Base-by-base conservation (phyloP, 2,329 filamentous ascomycete genomes). In the Pseudocercospora eumusae region DNA sequence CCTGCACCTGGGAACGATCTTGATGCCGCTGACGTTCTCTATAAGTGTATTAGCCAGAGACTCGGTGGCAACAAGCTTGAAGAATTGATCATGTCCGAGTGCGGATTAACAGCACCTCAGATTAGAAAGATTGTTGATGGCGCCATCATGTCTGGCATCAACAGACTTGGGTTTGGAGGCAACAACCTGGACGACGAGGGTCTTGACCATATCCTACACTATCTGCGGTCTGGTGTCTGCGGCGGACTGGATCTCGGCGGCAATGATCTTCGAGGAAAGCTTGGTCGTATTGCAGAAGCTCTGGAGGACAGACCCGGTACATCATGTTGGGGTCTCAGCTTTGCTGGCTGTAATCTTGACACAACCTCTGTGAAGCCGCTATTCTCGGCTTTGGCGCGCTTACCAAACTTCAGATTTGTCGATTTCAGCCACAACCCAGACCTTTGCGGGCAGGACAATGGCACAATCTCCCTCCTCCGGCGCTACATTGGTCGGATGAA, bases 401-500 rank as follows among this genome's bases (percentile, higher is more conserved):
- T 97, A 60, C 82, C 83, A 1, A 85, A 88, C 66, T 89, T 97
- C 73, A 87, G 90, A 20, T 97, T 97, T 73, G 86, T 99, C 62
- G 95, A 98, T 74, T 81, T 99, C 36, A 96, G 92, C 4, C 92
- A 96, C 71, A 98, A 98, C 69, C 89, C 84, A 31, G 86, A 86
- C 20, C 81, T 99, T 15, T 84, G 87, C 57, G 81, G 82, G 3
- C 82, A 88, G 59, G 64, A 71, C 52, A 70, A 73, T 42, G 69
- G 66, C n/a, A 69, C 69, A 8, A 70, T 75, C 52, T 70, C 72
- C 20, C 78, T 92, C 3, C 81, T 98, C 59, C 84, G 95, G 69
- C 91, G 90, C 78, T 95, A 93, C 73, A 81, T 98, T 60, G 93
- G 93, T 3, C 88, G 91, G 74, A 84, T 98, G 78, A 80, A 83